A percentile compares a stretch with the other conserved stretches of the same genome.
Conservation (phyloP, 2,329 filamentous ascomycete species). For the Stagonosporopsis vannaccii region DNA sequence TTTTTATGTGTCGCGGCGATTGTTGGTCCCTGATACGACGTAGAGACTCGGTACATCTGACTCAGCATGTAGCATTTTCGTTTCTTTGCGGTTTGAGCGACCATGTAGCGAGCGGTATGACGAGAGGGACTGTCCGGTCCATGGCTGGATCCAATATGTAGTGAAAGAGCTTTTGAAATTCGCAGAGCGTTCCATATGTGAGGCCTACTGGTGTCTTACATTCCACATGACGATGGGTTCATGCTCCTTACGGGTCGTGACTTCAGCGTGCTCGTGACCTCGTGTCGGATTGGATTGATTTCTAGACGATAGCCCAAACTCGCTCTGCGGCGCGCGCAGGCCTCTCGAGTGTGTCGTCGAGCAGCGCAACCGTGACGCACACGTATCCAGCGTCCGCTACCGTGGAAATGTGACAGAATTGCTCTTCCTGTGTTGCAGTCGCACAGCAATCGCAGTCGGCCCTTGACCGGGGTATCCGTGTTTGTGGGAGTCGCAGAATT, state of each 20-base stretch:
- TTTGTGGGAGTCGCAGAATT: neutral
- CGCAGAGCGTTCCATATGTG: neutral
- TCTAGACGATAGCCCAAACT: neutral
- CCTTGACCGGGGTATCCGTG: slow-evolving; percentile 10
- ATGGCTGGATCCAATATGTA: slow-evolving; percentile 7
- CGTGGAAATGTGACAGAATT: slow-evolving; percentile 9
- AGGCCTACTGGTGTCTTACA: neutral
- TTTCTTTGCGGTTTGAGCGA: slow-evolving; percentile 12
- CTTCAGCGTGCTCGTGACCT: slow-evolving; percentile 15
- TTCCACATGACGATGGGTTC: slow-evolving; percentile 14
- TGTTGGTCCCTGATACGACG: neutral
- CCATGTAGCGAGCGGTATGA: slow-evolving; percentile 9
- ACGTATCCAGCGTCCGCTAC: slow-evolving; percentile 4
- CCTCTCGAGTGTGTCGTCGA: neutral
- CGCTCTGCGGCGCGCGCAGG: neutral
- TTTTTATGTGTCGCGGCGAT: slow-evolving; percentile 13
- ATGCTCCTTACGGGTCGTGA: slow-evolving; percentile 13
- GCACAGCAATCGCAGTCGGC: slow-evolving; percentile 10
- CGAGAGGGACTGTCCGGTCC: slow-evolving; percentile 7
- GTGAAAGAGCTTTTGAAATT: slow-evolving; percentile 1
- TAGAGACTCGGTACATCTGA: slow-evolving; percentile 5
- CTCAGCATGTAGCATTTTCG: slow-evolving; percentile 16
- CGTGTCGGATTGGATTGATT: neutral
- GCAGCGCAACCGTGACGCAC: slow-evolving; percentile 1
- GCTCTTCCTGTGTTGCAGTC: slow-evolving; percentile 16